Conservation (phyloP, 2,329 filamentous ascomycete genomes). For the Thermothelomyces thermophilus region DNA sequence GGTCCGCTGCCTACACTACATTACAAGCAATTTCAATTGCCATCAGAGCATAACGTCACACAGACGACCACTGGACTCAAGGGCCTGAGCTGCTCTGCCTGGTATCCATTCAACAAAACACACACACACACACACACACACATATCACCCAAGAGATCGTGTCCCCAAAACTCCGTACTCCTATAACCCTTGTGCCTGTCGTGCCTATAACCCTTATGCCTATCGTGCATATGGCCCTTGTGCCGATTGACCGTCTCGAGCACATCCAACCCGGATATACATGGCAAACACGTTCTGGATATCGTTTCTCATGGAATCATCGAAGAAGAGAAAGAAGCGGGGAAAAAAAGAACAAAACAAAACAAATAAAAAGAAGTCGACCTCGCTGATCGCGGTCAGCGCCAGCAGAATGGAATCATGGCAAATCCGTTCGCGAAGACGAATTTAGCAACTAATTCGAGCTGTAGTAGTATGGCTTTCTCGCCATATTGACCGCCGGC, state of each 20-base stretch:
- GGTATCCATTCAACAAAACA: conserved; percentile 14
- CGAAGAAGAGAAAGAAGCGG: background rate
- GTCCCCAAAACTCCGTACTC: background rate
- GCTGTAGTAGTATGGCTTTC: conserved; percentile 73
- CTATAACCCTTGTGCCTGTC: too few relatives aligned
- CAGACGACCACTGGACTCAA: too few relatives aligned
- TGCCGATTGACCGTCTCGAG: background rate
- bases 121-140: background rate
- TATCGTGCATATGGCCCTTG: too few relatives aligned
- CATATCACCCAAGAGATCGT: too few relatives aligned
- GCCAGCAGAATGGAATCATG: background rate
- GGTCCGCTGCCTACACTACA: too few relatives aligned
- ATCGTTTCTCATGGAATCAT: conserved; percentile 6
- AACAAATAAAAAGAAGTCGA: background rate
- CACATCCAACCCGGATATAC: background rate
- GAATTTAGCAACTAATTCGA: conserved; percentile 19
- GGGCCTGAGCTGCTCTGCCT: conserved; percentile 1
- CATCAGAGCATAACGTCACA: too few relatives aligned
- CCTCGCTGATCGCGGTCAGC: conserved; percentile 5
- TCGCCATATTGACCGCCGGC: conserved; percentile 75
- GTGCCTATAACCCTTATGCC: too few relatives aligned
- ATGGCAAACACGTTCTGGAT: conserved; percentile 1
- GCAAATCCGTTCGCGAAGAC: background rate
- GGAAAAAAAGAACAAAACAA: background rate
- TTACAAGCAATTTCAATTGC: too few relatives aligned